Base-by-base conservation (phyloP, 1,284 basidiomycete species). In the Leccinum solheimii region DNA sequence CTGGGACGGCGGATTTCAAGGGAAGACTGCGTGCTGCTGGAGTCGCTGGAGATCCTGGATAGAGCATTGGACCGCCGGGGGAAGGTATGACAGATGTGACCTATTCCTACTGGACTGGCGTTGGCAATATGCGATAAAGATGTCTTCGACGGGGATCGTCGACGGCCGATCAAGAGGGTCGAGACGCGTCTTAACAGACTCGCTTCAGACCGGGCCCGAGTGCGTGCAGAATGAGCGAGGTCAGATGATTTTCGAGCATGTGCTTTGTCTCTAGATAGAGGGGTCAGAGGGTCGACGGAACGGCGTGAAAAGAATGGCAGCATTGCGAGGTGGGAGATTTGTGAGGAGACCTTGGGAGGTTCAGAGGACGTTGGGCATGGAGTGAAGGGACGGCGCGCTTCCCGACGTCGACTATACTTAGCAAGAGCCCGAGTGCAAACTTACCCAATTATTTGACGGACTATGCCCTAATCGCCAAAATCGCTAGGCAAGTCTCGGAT, bases 1-100 rank as follows among this genome's bases (percentile, higher is more conserved):
- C 74, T 73, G 14, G 72, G 72, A 13, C 73, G 70, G 36, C 72
- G 72, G 43, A 73, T 73, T 58, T 73, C 72, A 2, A 75, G 73
- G n/a, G 74, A 75, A 34, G 72, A 69, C 7, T 58, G 55, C 8
- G 65, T 53, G 3, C 62, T 14, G 45, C 0, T 69, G 1, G 68
- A 63, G 36, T 62, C 62, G 54, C 60, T 68, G 9, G 74, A 76
- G 23, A 63, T 19, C 27, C 73, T 62, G 2, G 73, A 58, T 38
- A 75, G 64, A 3, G 34, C 14, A 8, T 56, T 16, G 43, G 45
- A 48, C 21, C 45, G 45, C 16, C 64, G 55, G 5, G 67, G 62
- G 13, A 50, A 54, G 1, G 72, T 19, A 19, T 51, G 50, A 11
- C 55, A 61, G 32, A 56, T 61, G 32, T 68, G 64, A 32, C 60